Conservation (phyloP, 306 rosid species). For the Quercus berberidifolia region DNA sequence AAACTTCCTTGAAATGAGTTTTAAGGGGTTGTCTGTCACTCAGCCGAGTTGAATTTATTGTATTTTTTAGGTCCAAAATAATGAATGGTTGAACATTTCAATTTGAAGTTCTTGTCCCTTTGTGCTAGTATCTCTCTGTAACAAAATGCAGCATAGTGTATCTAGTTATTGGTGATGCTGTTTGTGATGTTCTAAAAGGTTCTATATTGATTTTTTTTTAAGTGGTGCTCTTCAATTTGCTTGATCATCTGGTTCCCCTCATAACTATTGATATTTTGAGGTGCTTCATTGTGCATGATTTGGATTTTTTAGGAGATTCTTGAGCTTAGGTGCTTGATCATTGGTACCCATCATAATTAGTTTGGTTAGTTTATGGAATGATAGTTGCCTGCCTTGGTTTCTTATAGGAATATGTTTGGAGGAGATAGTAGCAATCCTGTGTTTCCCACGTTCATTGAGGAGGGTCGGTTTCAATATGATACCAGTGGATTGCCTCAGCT, state of each 20-base stretch:
- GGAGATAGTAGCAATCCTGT: conserved; percentile 17
- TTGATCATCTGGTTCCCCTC: neutral
- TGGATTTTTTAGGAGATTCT: neutral
- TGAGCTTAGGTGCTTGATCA: neutral
- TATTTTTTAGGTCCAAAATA: too few relatives aligned
- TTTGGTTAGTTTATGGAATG: neutral
- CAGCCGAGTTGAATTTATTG: too few relatives aligned
- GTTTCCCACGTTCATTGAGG: conserved; percentile 17
- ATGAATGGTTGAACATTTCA: too few relatives aligned
- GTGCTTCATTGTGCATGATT: neutral
- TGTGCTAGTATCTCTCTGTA: neutral
- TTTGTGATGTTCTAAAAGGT: neutral
- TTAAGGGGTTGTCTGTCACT: too few relatives aligned
- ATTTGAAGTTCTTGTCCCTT: neutral
- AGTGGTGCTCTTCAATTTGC: neutral
- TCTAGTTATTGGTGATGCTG: neutral
- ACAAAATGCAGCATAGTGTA: too few relatives aligned
- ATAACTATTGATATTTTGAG: neutral
- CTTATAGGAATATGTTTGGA: conserved; percentile 25
- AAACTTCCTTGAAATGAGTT: too few relatives aligned
- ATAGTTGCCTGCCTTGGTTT: neutral
- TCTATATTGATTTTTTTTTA: neutral
- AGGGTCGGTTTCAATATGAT: conserved; percentile 20
- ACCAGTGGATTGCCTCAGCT: conserved; percentile 23
- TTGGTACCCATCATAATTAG: neutral